These are phyloP conservation scores for Scutellaria minor DNA, from an alignment of 257 asterid genomes.

Conservation along the genomic window DNA sequence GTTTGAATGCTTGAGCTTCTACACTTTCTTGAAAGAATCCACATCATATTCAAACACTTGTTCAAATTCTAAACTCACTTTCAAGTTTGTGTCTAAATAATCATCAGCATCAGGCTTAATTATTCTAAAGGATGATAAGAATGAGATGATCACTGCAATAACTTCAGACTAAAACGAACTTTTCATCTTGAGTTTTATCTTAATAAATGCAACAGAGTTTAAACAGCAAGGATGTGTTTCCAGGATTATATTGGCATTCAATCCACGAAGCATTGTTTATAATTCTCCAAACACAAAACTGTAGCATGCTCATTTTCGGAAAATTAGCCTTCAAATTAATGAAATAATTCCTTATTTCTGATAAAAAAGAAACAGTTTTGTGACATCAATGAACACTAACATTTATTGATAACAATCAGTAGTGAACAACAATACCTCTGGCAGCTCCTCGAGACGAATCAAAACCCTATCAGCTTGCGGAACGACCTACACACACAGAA, in stretches of 20 bases:
- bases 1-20: background rate
- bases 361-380: background rate
- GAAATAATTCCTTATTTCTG: background rate
- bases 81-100: background rate
- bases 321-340: background rate
- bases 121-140: background rate
- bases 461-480: slow-evolving; percentile 36
- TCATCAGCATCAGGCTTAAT: background rate
- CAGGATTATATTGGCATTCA: background rate
- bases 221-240: background rate
- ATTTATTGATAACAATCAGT: background rate
- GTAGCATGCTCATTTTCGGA: background rate
- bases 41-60: background rate
- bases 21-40: background rate
- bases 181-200: background rate
- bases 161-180: background rate
- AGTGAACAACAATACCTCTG: slow-evolving; percentile 21
- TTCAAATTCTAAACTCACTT: slow-evolving; percentile 6
- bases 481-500: slow-evolving; percentile 28
- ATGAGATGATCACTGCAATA: background rate
- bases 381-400: background rate
- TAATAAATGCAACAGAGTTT: background rate
- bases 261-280: background rate
- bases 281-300: slow-evolving; percentile 7
- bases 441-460: slow-evolving; percentile 33